Evolutionary conservation across 192 early-diverging fungal species (phyloP), one percentile per base, ranked within the genome.

Genomic region (Gigaspora rosea): DNA sequence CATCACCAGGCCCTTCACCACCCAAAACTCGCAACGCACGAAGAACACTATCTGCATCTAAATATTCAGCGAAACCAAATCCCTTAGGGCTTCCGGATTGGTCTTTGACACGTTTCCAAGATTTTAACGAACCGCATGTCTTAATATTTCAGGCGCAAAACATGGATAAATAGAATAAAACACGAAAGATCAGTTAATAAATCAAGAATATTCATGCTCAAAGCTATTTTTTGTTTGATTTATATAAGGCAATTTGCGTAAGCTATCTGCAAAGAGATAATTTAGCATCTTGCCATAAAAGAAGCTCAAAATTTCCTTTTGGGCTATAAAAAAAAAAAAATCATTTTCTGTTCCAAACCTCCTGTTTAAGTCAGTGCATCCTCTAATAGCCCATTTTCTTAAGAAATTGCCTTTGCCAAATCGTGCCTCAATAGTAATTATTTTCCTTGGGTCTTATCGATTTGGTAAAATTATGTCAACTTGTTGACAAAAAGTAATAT

Each of bases 21-120:
- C 89, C 88, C 61, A 94, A 51, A 1, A 93, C 83, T 49, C 90
- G 83, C 48, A 93, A 78, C 1, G 91, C 91, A 27, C 90, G 80
- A 32, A 91, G 67, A 6, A 92, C 82, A 63, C 86, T 85, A 48
- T 92, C 90, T 11, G 90, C 81, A 65, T 92, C 80, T 6, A 83
- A 87, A 80, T 91, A 95, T 57, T 90, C 88, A 57, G 89, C 90
- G 79, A 95, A 93, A 7, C 92, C 92, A 83, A 92, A 94, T 0
- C 84, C 86, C 64, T 91, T 93, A 2, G 88, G 89, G 22, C 86
- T 87, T 11, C 92, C 91, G 10, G 82, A 52, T 41, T 81, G 78
- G 73, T 93, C 91, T 69, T 82, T 86, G 16, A 92, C 84, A 35
- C 93, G 87, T 75, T 91, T 92, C 92, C 92, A 95, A 36, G 82